Evolutionary conservation across 106 monocot genomes (phyloP).

Genomic region (Acorus calamus): DNA sequence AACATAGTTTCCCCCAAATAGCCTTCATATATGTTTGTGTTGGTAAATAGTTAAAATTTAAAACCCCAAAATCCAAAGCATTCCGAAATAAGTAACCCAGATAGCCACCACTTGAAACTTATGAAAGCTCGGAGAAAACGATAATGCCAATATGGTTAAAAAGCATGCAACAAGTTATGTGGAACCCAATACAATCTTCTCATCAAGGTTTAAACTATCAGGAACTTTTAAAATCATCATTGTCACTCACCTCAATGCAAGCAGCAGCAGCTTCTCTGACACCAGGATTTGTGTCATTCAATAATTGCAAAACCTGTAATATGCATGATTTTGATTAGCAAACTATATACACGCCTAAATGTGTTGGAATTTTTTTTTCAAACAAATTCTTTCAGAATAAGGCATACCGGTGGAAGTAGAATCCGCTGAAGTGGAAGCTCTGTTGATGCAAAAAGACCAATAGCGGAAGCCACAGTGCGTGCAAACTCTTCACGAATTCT

Average conservation of each 20-base stretch:
- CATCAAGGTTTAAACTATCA: too few species aligned
- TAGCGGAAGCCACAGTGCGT: conserved; percentile 71
- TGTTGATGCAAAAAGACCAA: conserved; percentile 90
- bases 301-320: conserved; percentile 69
- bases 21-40: too few species aligned
- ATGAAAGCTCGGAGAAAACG: too few species aligned
- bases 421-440: conserved; percentile 84
- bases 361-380: not conserved
- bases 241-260: conserved; percentile 74
- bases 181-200: too few species aligned
- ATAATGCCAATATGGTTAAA: too few species aligned
- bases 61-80: too few species aligned
- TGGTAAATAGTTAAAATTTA: too few species aligned
- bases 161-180: too few species aligned
- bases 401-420: conserved; percentile 77
- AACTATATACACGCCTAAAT: not conserved
- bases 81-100: too few species aligned
- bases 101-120: too few species aligned
- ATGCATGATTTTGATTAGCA: not conserved
- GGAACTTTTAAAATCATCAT: too few species aligned
- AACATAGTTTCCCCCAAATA: too few species aligned
- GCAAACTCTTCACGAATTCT: conserved; percentile 96
- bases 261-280: conserved; percentile 81
- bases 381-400: conserved; percentile 1
- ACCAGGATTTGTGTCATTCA: conserved; percentile 82